These are phyloP conservation scores for Nigrograna mackinnonii DNA, from an alignment of 2,329 filamentous ascomycete genomes.

Conservation along the genomic window DNA sequence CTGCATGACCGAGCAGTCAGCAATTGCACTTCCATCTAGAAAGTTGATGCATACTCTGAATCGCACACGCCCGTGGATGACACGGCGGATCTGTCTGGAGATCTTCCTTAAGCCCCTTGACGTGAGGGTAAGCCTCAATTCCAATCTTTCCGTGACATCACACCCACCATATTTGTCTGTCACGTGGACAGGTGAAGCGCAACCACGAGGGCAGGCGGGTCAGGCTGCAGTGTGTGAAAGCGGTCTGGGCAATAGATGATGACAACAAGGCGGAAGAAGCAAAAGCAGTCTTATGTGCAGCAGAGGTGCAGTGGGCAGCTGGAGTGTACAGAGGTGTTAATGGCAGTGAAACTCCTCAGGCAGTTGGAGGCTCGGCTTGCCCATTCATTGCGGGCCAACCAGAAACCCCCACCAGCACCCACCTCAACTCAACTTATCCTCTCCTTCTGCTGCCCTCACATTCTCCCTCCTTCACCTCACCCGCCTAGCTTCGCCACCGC, in stretches of 20 bases:
- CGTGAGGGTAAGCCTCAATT: constrained; percentile 9
- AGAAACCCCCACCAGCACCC: too few species aligned
- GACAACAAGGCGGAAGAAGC: too few species aligned
- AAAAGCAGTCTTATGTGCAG: too few species aligned
- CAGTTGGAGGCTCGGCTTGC: too few species aligned
- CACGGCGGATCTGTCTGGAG: constrained; percentile 77
- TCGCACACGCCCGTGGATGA: constrained; percentile 86
- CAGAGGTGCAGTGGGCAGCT: too few species aligned
- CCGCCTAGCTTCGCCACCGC: constrained; percentile 22
- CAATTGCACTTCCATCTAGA: neutral
- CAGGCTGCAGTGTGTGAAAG: too few species aligned
- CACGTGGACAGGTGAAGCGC: constrained; percentile 20
- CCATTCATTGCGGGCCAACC: too few species aligned
- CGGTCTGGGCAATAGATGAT: too few species aligned
- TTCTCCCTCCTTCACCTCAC: constrained; percentile 1
- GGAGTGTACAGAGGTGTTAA: too few species aligned
- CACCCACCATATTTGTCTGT: constrained; percentile 27
- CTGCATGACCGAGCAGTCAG: constrained; percentile 48
- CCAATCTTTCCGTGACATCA: constrained; percentile 24
- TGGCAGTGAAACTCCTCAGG: too few species aligned
- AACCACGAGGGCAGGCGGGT: too few species aligned
- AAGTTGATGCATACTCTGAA: constrained; percentile 67
- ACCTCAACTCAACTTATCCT: neutral
- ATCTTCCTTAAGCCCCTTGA: constrained; percentile 66
- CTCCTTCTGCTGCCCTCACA: too few species aligned